These are phyloP conservation scores for Puccinia triticina DNA, from an alignment of 1,284 basidiomycete species.

Conservation along the genomic window DNA sequence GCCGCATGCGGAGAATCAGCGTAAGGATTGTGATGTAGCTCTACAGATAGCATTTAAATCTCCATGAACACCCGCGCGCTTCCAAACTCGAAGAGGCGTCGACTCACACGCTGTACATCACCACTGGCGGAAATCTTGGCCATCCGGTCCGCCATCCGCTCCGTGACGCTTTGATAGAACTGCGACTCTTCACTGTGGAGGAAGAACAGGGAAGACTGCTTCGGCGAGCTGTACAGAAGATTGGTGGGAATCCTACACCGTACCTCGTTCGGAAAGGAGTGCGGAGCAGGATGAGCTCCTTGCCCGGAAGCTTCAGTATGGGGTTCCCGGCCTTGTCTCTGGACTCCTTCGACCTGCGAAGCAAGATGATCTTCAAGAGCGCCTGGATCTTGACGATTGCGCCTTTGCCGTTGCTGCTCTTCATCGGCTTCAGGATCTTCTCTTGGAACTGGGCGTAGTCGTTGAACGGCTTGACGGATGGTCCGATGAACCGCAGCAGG, in stretches of 20 bases:
- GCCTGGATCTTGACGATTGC: conserved; percentile 76
- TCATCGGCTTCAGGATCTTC: conserved; percentile 79
- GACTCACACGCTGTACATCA: conserved; percentile 63
- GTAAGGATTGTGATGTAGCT: conserved; percentile 54
- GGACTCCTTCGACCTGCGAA: conserved; percentile 83
- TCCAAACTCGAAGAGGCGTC: conserved; percentile 9
- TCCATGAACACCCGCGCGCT: neutral
- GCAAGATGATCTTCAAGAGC: conserved; percentile 83
- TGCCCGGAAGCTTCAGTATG: conserved; percentile 79
- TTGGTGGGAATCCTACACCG: neutral
- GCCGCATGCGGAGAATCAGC: conserved; percentile 68
- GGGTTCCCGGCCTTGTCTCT: conserved; percentile 76
- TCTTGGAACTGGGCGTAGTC: conserved; percentile 66
- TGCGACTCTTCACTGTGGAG: conserved; percentile 70
- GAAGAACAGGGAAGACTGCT: conserved; percentile 62
- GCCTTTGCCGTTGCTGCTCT: conserved; percentile 69
- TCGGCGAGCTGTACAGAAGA: neutral
- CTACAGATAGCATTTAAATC: conserved; percentile 63
- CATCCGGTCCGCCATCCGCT: conserved; percentile 72
- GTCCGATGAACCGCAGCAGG: conserved; percentile 80
- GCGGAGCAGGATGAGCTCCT: conserved; percentile 72
- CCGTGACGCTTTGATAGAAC: conserved; percentile 80
- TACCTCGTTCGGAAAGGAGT: conserved; percentile 59
- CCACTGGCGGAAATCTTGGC: conserved; percentile 56
- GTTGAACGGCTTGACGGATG: conserved; percentile 73